Conservation (phyloP, 495 filamentous ascomycete genomes). For the Aspergillus diversus region DNA sequence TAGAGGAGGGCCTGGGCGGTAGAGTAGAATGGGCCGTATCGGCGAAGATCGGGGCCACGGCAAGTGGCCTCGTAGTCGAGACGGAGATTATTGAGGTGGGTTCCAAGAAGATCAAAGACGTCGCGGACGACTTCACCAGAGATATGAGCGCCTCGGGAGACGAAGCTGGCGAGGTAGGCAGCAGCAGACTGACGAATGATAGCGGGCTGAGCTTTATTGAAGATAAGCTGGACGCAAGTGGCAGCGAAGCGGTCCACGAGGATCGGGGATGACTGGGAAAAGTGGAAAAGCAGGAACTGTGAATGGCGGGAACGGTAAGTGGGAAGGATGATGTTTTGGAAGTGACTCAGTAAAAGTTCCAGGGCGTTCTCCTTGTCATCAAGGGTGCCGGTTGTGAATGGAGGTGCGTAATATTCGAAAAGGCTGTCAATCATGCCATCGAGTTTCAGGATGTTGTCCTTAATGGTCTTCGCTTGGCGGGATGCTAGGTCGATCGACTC, state of each 20-base stretch:
- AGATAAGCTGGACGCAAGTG: conserved; percentile 72
- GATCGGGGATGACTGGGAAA: conserved; percentile 73
- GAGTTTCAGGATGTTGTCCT: conserved; percentile 84
- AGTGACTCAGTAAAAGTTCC: conserved; percentile 77
- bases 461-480: conserved; percentile 61
- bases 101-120: conserved; percentile 74
- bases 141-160: conserved; percentile 83
- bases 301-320: conserved; percentile 85
- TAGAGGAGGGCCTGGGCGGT: conserved; percentile 86
- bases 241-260: conserved; percentile 80
- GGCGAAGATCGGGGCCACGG: conserved; percentile 79
- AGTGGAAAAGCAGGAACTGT: conserved; percentile 93
- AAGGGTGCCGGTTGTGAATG: conserved; percentile 58
- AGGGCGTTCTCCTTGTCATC: conserved; percentile 57
- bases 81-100: conserved; percentile 71
- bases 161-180: conserved; percentile 92
- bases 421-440: conserved; percentile 89
- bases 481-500: conserved; percentile 53
- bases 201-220: conserved; percentile 62
- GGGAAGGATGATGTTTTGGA: conserved; percentile 82
- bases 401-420: conserved; percentile 77
- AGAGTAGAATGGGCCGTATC: conserved; percentile 84
- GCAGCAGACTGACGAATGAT: conserved; percentile 79
- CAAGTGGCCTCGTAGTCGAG: conserved; percentile 65
- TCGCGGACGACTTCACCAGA: conserved; percentile 72